Evolutionary conservation across 2,329 filamentous ascomycete species (phyloP).

Genomic region (Cadophora gregata): DNA sequence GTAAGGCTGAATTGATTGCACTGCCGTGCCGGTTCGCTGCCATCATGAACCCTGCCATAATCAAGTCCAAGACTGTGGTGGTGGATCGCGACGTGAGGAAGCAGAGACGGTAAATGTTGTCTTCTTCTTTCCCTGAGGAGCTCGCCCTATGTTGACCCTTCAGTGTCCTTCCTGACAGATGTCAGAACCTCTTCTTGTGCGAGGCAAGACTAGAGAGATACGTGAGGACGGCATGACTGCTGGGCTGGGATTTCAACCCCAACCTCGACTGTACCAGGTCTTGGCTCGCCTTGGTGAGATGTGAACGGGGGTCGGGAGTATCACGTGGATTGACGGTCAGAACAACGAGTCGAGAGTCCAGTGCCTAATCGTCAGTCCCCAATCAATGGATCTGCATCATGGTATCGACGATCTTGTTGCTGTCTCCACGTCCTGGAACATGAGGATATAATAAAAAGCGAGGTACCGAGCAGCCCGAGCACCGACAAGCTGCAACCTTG

Average conservation of each 20-base stretch:
- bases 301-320: background rate
- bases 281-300: background rate
- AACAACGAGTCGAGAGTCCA: background rate
- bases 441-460: too few species aligned
- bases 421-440: background rate
- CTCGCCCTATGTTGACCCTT: too few species aligned
- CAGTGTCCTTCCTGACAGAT: background rate
- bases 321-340: background rate
- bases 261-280: background rate
- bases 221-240: background rate
- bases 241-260: background rate
- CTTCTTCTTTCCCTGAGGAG: too few species aligned
- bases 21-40: too few species aligned
- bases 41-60: too few species aligned
- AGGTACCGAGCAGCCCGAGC: too few species aligned
- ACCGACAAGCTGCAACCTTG: constrained; percentile 21
- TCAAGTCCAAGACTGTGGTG: too few species aligned
- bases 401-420: background rate
- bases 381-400: background rate
- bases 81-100: too few species aligned
- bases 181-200: background rate
- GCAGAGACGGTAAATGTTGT: too few species aligned
- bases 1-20: too few species aligned
- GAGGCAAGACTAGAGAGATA: background rate
- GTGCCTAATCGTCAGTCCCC: too few species aligned